phyloP scores from a whole-genome alignment of 169 alveolate species.

The Babesia bovis region DNA sequence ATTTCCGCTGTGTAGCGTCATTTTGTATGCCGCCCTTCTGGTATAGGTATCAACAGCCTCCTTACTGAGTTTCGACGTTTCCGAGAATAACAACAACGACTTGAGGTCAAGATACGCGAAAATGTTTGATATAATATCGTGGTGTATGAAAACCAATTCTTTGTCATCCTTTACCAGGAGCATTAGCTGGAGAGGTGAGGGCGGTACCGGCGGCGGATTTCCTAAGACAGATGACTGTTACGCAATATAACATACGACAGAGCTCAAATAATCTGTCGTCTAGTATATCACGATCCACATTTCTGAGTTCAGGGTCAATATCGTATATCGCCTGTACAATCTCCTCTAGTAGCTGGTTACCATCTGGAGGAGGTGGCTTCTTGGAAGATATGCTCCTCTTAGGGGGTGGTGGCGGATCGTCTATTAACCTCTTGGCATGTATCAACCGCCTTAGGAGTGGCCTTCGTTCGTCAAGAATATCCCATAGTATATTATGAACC shows the following conservation, averaged over 20 bases:
- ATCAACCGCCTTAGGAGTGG: constrained; percentile 16
- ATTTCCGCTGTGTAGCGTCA: constrained; percentile 65
- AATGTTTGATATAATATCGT: constrained; percentile 42
- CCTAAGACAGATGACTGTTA: background rate
- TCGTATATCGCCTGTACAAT: background rate
- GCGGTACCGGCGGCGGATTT: constrained; percentile 34
- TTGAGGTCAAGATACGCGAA: constrained; percentile 63
- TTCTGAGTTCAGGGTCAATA: constrained; percentile 15
- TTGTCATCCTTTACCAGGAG: constrained; percentile 18
- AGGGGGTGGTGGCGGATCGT: constrained; percentile 13
- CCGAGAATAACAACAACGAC: constrained; percentile 62
- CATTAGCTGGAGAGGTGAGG: constrained; percentile 18
- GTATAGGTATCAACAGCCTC: constrained; percentile 68
- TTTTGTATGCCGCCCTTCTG: constrained; percentile 64
- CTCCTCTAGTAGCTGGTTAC: constrained; percentile 6
- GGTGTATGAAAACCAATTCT: constrained; percentile 29
- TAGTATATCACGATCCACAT: constrained; percentile 19
- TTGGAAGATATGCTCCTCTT: background rate
- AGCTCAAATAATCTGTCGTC: constrained; percentile 1
- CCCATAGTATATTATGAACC: constrained; percentile 23
- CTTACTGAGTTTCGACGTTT: constrained; percentile 59
- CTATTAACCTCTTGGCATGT: background rate
- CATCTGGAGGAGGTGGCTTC: constrained; percentile 8
- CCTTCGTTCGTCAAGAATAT: constrained; percentile 12
- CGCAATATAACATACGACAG: background rate